Evolutionary conservation across 441 rosid genomes (phyloP).

Genomic region (Croton setiger): DNA sequence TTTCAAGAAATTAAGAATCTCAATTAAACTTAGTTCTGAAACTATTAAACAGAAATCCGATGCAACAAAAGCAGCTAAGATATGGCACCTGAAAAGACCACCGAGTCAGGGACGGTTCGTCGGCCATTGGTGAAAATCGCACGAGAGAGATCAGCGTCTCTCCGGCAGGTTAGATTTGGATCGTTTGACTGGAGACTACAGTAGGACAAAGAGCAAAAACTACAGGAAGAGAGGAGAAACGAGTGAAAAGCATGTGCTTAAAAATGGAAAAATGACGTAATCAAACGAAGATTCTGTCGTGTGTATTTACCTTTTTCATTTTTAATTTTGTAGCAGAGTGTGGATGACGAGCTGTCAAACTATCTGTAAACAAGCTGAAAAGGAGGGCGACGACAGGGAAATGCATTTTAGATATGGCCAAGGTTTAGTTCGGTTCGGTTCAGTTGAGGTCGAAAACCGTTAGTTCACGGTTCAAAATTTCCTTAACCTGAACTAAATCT

Average conservation of each 20-base stretch:
- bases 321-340: background rate
- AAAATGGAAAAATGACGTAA: background rate
- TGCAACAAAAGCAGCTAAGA: background rate
- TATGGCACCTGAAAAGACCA: slow-evolving; percentile 78
- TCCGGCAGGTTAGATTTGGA: background rate
- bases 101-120: slow-evolving; percentile 69
- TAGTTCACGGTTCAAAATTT: too few species aligned
- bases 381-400: too few species aligned
- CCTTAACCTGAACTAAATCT: too few species aligned
- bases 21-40: too few species aligned
- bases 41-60: slow-evolving; percentile 3
- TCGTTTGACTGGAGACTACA: background rate
- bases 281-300: too few species aligned
- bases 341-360: too few species aligned
- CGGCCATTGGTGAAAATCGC: slow-evolving; percentile 42
- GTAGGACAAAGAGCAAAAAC: background rate
- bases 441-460: too few species aligned
- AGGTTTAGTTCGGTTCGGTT: too few species aligned
- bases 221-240: too few species aligned
- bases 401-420: too few species aligned
- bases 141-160: background rate
- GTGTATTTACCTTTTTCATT: background rate
- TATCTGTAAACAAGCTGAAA: too few species aligned
- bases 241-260: background rate
- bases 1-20: background rate